A percentile compares a stretch with the other conserved stretches of the same genome.
Conservation (phyloP, 805 yeast species). For the Saccharomycopsis synnaedendra region DNA sequence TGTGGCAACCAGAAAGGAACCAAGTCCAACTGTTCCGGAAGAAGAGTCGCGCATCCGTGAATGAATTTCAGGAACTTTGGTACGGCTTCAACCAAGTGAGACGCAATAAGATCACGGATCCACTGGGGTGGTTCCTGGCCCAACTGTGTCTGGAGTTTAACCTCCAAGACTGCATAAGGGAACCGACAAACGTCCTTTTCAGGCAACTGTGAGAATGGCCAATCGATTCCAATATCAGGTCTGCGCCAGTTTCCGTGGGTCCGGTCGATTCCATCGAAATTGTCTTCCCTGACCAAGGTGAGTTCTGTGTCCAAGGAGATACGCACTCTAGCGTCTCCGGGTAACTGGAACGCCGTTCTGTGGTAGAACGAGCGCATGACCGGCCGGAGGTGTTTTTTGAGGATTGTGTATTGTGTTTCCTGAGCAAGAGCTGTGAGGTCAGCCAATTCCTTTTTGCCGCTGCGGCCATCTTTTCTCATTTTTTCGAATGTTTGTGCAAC, state of each 20-base stretch:
- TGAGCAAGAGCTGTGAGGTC: slow-evolving; percentile 83
- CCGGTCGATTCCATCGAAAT: slow-evolving; percentile 87
- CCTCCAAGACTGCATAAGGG: slow-evolving; percentile 97
- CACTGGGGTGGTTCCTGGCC: slow-evolving; percentile 99
- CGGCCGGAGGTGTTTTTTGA: slow-evolving; percentile 80
- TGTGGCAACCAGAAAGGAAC: slow-evolving; percentile 98
- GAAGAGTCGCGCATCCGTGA: slow-evolving; percentile 89
- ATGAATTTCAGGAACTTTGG: slow-evolving; percentile 96
- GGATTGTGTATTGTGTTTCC: slow-evolving; percentile 84
- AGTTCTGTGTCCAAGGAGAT: slow-evolving; percentile 95
- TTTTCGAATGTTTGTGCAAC: slow-evolving; percentile 87
- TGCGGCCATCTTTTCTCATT: slow-evolving; percentile 86
- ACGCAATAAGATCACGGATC: slow-evolving; percentile 85
- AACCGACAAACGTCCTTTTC: slow-evolving; percentile 83
- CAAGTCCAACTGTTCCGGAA: slow-evolving; percentile 71
- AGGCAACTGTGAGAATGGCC: slow-evolving; percentile 81
- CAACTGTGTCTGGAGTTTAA: slow-evolving; percentile 90
- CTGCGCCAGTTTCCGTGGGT: slow-evolving; percentile 95
- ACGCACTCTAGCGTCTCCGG: slow-evolving; percentile 99
- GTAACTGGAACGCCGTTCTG: slow-evolving; percentile 97
- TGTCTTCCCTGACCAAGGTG: slow-evolving; percentile 95
- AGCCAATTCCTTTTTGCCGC: slow-evolving; percentile 78
- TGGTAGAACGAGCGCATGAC: slow-evolving; percentile 93
- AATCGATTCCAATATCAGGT: slow-evolving; percentile 96
- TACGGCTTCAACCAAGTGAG: slow-evolving; percentile 94